Base-by-base conservation (phyloP, 345 rosid species). In the Cardamine resedifolia region DNA sequence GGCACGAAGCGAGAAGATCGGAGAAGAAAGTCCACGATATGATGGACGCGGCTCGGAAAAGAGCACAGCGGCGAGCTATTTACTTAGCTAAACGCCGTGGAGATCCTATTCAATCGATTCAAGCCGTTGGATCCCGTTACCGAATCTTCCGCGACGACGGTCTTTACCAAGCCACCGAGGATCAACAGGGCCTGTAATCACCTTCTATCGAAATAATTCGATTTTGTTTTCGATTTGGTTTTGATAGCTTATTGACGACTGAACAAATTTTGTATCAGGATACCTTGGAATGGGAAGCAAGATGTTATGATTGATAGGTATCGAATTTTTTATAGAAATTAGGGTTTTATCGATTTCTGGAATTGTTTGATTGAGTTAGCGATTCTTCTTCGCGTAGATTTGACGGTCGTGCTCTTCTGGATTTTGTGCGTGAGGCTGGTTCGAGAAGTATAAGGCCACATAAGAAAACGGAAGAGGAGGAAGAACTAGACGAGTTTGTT, bases 401-500 rank as follows among this genome's bases (percentile, higher is more conserved):
- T 68, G 98, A 92, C 67, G 99, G 98, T 1, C 91, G 96, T 58
- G 97, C 98, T 10, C 83, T 95, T 60, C 89, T 95, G n/a, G 98
- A 95, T 83, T 95, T 92, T 76, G 86, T 95, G 66, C 74, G 94
- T 62, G 98, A 92, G 75, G 74, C 96, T 57, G 87, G 90, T 52
- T 78, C 81, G 12, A 69, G 85, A 36, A 83, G 66, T 18, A 62
- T 74, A 21, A 73, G 83, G 69, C 55, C 58, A 5, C 88, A 83
- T 18, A 85, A 82, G 52, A 96, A 85, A 80, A 79, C 98, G 0
- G 98, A 88, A 67, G 96, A 96, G 68, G 99, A 90, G 66, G 94
- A 92, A 80, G 98, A 96, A 85, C 75, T 96, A 27, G 99, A 95
- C 77, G 99, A 96, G 97, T 92, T 96, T 92, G 99, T 96, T 85